A percentile compares a stretch with the other conserved stretches of the same genome.
phyloP scores from a whole-genome alignment of 371 early-diverging fungal species.

The Mucor piriformis region DNA sequence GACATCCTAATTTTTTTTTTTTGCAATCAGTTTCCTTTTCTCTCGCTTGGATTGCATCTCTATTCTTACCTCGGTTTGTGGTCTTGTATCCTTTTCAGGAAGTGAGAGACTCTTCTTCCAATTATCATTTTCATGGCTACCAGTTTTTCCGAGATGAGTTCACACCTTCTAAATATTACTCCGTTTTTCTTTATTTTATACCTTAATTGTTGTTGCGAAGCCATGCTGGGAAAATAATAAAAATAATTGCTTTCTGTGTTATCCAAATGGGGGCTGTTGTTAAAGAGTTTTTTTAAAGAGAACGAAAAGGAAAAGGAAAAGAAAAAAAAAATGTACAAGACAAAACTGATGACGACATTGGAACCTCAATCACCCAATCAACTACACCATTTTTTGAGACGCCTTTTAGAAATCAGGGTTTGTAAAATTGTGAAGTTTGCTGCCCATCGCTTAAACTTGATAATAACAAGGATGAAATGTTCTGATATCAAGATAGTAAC shows the following conservation, averaged over 20 bases:
- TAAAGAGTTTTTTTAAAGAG: not conserved
- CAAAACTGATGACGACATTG: no score
- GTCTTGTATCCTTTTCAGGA: slow-evolving; percentile 82
- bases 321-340: not conserved
- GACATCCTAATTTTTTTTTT: slow-evolving; percentile 67
- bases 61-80: slow-evolving; percentile 85
- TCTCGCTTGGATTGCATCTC: not conserved
- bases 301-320: not conserved
- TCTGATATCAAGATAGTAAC: no score
- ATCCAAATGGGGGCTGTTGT: not conserved
- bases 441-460: no score
- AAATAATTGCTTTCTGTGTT: not conserved
- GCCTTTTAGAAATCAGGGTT: no score
- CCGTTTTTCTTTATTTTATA: no score
- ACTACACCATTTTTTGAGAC: no score
- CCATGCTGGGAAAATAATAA: not conserved
- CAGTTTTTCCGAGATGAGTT: not conserved
- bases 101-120: slow-evolving; percentile 77
- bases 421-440: no score
- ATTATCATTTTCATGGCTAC: slow-evolving; percentile 61
- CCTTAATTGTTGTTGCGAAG: slow-evolving; percentile 13
- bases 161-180: no score
- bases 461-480: no score
- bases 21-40: not conserved
- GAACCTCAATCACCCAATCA: no score